Percentiles rank a stretch among this genome's conserved stretches.
Evolutionary conservation across 352 stramenopile genomes (phyloP).

Genomic region (Pseudoperonospora humuli): DNA sequence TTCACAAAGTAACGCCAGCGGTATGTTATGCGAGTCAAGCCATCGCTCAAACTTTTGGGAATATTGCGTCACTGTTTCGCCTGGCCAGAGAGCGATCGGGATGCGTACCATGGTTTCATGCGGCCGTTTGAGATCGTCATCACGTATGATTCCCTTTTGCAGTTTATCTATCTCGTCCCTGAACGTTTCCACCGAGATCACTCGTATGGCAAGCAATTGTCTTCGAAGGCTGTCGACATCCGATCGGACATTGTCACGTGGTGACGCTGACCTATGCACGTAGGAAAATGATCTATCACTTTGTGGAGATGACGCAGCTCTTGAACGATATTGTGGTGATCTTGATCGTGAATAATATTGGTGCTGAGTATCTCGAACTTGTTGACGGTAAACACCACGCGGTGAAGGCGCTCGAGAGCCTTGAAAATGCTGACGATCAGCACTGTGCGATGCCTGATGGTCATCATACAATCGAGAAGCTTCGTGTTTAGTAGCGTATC

Average conservation of each 20-base stretch:
- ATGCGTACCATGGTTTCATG: conserved; percentile 21
- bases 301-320: conserved; percentile 5
- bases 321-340: conserved; percentile 2
- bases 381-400: background rate
- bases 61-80: conserved; percentile 21
- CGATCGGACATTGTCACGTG: background rate
- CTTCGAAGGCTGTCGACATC: background rate
- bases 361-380: background rate
- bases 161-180: conserved; percentile 23
- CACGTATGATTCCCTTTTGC: conserved; percentile 11
- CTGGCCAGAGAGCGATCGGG: conserved; percentile 12
- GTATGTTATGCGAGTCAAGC: conserved; percentile 14
- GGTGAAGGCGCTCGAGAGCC: background rate
- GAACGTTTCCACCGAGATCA: conserved; percentile 22
- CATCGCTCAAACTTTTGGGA: conserved; percentile 20
- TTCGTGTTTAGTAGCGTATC: background rate
- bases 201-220: conserved; percentile 18
- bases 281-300: too few species aligned
- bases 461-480: background rate
- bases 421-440: background rate
- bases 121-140: conserved; percentile 20
- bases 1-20: conserved; percentile 9
- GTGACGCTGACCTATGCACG: conserved; percentile 4
- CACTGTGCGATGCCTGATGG: background rate
- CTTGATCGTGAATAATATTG: conserved; percentile 3